phyloP scores from a whole-genome alignment of 2,329 filamentous ascomycete species.

The Cryphonectria nitschkei region DNA sequence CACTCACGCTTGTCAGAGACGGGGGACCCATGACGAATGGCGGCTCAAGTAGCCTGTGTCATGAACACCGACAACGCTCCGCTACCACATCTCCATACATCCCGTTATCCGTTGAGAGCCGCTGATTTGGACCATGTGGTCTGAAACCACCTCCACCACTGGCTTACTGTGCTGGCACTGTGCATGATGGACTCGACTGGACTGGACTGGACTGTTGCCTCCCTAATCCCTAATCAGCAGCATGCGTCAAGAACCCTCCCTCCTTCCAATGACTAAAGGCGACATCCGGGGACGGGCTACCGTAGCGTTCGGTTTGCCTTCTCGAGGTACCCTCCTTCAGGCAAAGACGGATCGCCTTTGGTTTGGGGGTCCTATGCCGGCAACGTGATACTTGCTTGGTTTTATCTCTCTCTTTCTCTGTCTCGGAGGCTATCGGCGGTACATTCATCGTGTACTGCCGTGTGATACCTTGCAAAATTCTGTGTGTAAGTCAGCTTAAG shows the following conservation, averaged over 20 bases:
- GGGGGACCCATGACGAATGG: not conserved
- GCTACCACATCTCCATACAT: not conserved
- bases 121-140: conserved; percentile 23
- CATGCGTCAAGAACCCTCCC: conserved; percentile 12
- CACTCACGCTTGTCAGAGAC: not conserved
- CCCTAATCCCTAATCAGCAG: conserved; percentile 11
- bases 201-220: conserved; percentile 12
- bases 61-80: not conserved
- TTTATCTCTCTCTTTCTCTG: not conserved
- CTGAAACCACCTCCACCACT: conserved; percentile 14
- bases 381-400: conserved; percentile 24
- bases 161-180: conserved; percentile 30
- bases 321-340: not conserved
- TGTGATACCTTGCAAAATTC: not conserved
- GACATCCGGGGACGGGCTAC: not conserved
- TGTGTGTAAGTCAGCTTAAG: conserved; percentile 17
- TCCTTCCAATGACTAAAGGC: conserved; percentile 15
- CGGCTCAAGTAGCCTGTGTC: conserved; percentile 1
- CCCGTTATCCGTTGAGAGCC: conserved; percentile 11
- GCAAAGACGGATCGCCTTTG: not conserved
- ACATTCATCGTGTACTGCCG: conserved; percentile 10
- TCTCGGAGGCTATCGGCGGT: conserved; percentile 21
- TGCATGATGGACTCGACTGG: conserved; percentile 8
- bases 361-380: conserved; percentile 5
- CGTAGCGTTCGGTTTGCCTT: conserved; percentile 17